These are phyloP conservation scores for Chlorella sp. DNA, from an alignment of 139 green algal genomes.

Conservation along the genomic window DNA sequence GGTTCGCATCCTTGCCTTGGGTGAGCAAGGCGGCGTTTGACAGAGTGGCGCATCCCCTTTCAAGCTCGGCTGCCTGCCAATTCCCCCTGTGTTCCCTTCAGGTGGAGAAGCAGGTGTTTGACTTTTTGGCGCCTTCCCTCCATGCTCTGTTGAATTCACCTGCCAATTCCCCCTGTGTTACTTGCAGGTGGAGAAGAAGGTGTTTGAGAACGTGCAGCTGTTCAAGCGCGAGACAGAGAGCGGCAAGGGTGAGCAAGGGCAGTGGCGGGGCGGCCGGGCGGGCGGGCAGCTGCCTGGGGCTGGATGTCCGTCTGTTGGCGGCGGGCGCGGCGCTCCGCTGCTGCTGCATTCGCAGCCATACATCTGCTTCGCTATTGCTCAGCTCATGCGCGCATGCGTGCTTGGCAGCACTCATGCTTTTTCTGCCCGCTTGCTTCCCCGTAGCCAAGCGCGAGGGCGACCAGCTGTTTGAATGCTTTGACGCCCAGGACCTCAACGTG, in stretches of 20 bases:
- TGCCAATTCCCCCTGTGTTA: too few species aligned
- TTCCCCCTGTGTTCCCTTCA: background rate
- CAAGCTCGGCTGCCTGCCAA: background rate
- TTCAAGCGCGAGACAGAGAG: conserved; percentile 67
- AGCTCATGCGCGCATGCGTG: background rate
- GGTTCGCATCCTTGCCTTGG: too few species aligned
- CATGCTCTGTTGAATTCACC: too few species aligned
- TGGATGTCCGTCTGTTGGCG: too few species aligned
- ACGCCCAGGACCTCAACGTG: conserved; percentile 92
- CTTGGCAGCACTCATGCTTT: background rate
- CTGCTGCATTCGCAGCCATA: background rate
- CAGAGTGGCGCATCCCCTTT: too few species aligned
- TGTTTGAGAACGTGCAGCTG: conserved; percentile 80
- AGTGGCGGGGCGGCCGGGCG: background rate
- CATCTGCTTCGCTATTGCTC: background rate
- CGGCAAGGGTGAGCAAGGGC: conserved; percentile 59
- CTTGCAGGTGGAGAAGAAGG: conserved; percentile 70
- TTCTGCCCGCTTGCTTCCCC: background rate
- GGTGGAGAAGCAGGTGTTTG: too few species aligned
- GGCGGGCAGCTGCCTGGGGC: background rate
- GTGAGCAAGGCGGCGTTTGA: too few species aligned
- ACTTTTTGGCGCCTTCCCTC: background rate
- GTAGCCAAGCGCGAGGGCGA: conserved; percentile 79
- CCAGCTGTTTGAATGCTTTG: conserved; percentile 95
- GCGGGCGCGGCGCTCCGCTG: background rate